Base-by-base conservation (phyloP, 108 stramenopile species). In the Skeletonema potamos region DNA sequence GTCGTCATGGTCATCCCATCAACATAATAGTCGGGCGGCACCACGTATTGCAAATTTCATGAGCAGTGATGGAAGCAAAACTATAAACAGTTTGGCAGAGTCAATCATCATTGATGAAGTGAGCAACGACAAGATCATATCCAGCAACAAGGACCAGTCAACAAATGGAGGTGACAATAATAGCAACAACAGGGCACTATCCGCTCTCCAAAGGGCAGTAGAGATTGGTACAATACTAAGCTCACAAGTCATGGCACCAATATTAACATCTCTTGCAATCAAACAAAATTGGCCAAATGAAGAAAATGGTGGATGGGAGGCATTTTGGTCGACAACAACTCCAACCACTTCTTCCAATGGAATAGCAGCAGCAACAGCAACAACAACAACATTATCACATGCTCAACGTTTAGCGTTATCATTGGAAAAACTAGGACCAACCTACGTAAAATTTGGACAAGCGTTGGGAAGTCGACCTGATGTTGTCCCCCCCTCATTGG, bases 361-460 rank as follows among this genome's bases (percentile, higher is more conserved):
- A 22, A 30, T 24, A n/a, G n/a, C n/a, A n/a, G n/a, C n/a, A n/a
- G n/a, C n/a, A n/a, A 4, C 37, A 37, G 11, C 29, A 28, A 11
- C 41, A 11, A 4, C 37, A 37, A 22, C 29, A 28, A 11, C 41
- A 11, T 43, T 76, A 3, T 63, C 72, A 36, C 67, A 89, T 61
- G 92, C 88, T 0, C 62, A 83, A 62, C 76, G 85, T n/a, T 24
- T 90, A 9, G 79, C 77, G 1, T 27, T 28, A 9, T 85, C 82
- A 4, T 26, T 90, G 6, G 88, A 89, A 77, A 22, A 72, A 20
- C 64, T 91, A 26, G 92, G 92, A 26, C 87, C 90, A 7, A 91
- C 90, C 11, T 90, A 85, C 48, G 92, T 89, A 0, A 93, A 93
- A 64, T 90, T 93, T 51, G 90, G 87, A 0, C 92, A 91, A 54